phyloP scores from a whole-genome alignment of 768 basidiomycete genomes.

The Cantharellus anzutake region DNA sequence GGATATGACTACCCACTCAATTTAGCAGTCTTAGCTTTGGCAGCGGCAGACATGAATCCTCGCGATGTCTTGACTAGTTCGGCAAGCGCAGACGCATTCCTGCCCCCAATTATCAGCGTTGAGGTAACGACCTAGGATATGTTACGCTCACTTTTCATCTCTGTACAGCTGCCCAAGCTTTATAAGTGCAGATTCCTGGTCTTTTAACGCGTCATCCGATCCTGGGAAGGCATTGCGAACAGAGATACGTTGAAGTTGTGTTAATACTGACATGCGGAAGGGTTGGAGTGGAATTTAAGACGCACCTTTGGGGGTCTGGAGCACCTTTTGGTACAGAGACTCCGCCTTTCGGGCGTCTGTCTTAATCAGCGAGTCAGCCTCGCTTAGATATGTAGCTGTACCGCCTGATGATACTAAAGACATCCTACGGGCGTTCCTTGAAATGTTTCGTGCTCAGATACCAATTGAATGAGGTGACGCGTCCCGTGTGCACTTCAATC shows the following conservation, averaged over 20 bases:
- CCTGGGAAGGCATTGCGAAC: conserved; percentile 16
- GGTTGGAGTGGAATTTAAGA: not conserved
- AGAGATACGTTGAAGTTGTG: not conserved
- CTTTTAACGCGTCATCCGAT: conserved; percentile 38
- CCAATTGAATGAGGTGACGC: too few species aligned
- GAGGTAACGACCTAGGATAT: not conserved
- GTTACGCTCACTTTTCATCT: conserved; percentile 43
- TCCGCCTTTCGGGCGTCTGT: conserved; percentile 46
- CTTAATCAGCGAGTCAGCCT: conserved; percentile 31
- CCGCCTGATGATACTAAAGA: not conserved
- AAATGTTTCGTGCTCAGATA: too few species aligned
- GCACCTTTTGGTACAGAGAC: conserved; percentile 51
- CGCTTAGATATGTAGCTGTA: conserved; percentile 25
- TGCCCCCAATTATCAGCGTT: conserved; percentile 14
- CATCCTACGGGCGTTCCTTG: too few species aligned
- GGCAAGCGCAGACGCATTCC: conserved; percentile 70
- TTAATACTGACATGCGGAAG: not conserved
- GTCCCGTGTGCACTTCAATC: too few species aligned
- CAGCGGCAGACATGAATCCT: conserved; percentile 79
- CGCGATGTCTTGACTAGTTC: conserved; percentile 71
- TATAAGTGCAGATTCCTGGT: conserved; percentile 72
- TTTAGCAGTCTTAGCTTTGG: conserved; percentile 94
- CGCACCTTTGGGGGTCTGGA: conserved; percentile 23
- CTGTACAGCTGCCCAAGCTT: conserved; percentile 76
- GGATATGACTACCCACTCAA: conserved; percentile 39